Base-by-base conservation (phyloP, 1,284 basidiomycete genomes). In the Sporisorium scitamineum region DNA sequence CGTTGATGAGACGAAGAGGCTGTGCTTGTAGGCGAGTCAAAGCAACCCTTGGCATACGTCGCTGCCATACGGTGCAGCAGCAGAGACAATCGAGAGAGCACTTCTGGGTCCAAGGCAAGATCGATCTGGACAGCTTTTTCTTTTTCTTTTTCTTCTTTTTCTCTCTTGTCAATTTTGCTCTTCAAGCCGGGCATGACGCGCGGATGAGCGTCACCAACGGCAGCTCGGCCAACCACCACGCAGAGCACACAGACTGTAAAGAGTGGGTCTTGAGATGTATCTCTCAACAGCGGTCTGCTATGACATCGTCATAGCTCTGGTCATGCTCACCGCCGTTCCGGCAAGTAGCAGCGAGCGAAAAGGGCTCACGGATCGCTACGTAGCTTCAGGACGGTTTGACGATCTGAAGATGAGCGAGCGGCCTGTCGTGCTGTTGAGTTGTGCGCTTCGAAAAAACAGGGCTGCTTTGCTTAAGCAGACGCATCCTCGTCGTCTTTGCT, bases 61-160 rank as follows among this genome's bases (percentile, higher is more conserved):
- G 22, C 5, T 20, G 14, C 4, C 7, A 53, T 32, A 34, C 51
- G 24, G 51, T 53, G 51, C 51, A 48, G 34, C 10, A 45, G 47
- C 20, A 41, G 8, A 16, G 32, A 56, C 29, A 9, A 29, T 11
- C 41, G 22, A 45, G 39, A 20, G 27, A 10, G n/a, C 31, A 16
- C 13, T n/a, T 53, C 47, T 39, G 53, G 44, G 52, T 54, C 50
- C 60, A 34, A 44, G 26, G 39, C 50, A 52, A 56, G 54, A 56
- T 63, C 54, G 54, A 56, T 63, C 53, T 56, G 54, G 47, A 48
- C 31, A 53, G 39, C 11, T 22, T 41, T 41, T 29, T 29, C 9
- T 14, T 29, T 9, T 44, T 5, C 20, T 20, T 20, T 22, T 9
- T 24, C 11, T 44, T 44, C n/a, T n/a, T n/a, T n/a, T n/a, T n/a